phyloP scores from a whole-genome alignment of 768 basidiomycete genomes.

The Suillus spraguei region DNA sequence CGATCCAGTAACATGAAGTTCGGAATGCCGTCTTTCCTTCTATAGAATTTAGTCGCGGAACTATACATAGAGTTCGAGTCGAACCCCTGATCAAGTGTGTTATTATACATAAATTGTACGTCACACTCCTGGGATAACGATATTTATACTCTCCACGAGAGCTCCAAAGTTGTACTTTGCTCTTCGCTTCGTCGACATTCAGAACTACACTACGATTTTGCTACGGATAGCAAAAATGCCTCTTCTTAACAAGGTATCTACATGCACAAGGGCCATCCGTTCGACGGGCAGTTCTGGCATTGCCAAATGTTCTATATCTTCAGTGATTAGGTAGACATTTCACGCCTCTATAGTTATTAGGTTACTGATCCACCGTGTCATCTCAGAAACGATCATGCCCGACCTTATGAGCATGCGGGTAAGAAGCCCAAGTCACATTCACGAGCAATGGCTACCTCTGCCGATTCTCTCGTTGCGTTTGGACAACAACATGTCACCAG shows the following conservation, averaged over 20 bases:
- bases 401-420: not conserved
- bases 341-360: not conserved
- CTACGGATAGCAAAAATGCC: not conserved
- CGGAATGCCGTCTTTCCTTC: not conserved
- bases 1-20: not conserved
- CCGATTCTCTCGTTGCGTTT: slow-evolving; percentile 32
- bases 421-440: not conserved
- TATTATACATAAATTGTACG: not conserved
- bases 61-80: no score
- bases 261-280: slow-evolving; percentile 7
- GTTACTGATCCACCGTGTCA: not conserved
- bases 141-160: not conserved
- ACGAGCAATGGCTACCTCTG: slow-evolving; percentile 26
- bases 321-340: not conserved
- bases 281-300: slow-evolving; percentile 2
- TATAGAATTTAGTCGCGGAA: not conserved
- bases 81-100: not conserved
- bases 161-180: not conserved
- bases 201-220: not conserved
- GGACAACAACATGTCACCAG: slow-evolving; percentile 48
- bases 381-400: slow-evolving; percentile 1
- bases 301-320: not conserved
- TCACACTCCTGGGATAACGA: not conserved
- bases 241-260: slow-evolving; percentile 10
- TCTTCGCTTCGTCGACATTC: not conserved